Percentiles rank a stretch among this genome's conserved stretches.
Evolutionary conservation across 2,329 filamentous ascomycete genomes (phyloP).

Genomic region (Ophiosphaerella korrae): DNA sequence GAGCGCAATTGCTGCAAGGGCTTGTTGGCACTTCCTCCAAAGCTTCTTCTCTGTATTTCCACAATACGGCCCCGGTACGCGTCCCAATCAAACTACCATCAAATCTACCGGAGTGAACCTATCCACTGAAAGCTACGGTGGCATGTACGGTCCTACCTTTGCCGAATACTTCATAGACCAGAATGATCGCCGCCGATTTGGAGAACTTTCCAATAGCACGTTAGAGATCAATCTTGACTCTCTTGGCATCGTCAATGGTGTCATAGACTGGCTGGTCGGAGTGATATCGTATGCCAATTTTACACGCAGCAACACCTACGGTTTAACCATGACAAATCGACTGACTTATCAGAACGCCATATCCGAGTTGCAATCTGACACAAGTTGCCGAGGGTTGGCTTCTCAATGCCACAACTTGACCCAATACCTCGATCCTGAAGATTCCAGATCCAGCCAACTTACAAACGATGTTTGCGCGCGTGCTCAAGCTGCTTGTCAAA

Average conservation of each 20-base stretch:
- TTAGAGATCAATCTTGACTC: slow-evolving; percentile 66
- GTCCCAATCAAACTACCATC: slow-evolving; percentile 39
- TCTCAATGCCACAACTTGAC: slow-evolving; percentile 41
- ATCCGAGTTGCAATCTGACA: slow-evolving; percentile 52
- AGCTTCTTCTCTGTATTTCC: slow-evolving; percentile 65
- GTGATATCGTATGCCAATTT: slow-evolving; percentile 62
- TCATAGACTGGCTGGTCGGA: slow-evolving; percentile 69
- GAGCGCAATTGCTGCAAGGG: slow-evolving; percentile 61
- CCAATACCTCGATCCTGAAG: slow-evolving; percentile 38
- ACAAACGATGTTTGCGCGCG: slow-evolving; percentile 30
- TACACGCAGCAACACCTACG: slow-evolving; percentile 69
- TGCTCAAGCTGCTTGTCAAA: slow-evolving; percentile 28
- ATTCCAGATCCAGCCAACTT: slow-evolving; percentile 34
- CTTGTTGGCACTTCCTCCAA: slow-evolving; percentile 70
- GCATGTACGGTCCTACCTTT: slow-evolving; percentile 71
- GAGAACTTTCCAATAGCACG: slow-evolving; percentile 57
- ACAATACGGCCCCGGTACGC: slow-evolving; percentile 59
- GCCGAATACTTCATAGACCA: slow-evolving; percentile 64
- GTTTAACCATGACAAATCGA: slow-evolving; percentile 61
- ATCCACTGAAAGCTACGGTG: slow-evolving; percentile 73
- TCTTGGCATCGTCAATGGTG: slow-evolving; percentile 73
- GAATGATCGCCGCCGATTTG: slow-evolving; percentile 62
- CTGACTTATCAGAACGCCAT: slow-evolving; percentile 56
- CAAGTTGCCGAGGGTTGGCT: slow-evolving; percentile 59
- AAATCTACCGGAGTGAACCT: slow-evolving; percentile 64